Conservation (phyloP, 129 eudicot species). For the Logfia minima region DNA sequence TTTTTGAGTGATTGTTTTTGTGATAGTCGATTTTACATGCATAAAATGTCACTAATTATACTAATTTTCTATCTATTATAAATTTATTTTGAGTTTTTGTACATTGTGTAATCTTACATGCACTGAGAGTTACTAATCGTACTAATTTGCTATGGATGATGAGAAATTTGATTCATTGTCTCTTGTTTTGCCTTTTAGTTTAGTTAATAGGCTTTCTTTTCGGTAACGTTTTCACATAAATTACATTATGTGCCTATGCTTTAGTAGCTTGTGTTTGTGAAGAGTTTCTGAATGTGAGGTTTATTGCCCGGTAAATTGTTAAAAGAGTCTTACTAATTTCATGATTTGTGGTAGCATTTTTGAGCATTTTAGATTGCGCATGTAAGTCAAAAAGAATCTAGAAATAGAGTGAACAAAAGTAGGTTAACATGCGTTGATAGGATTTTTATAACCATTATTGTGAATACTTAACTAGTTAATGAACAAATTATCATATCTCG, state of each 20-base stretch:
- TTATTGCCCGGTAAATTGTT: not conserved
- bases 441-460: too few species aligned
- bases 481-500: not conserved
- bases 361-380: not conserved
- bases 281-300: not conserved
- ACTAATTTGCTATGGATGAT: constrained; percentile 7
- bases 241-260: not conserved
- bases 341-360: not conserved
- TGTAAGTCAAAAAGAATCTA: not conserved
- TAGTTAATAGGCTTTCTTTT: not conserved
- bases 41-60: not conserved
- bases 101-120: not conserved
- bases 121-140: not conserved
- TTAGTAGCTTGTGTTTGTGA: not conserved
- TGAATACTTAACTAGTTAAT: not conserved
- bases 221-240: not conserved
- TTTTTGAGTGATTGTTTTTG: not conserved
- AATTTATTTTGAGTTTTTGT: not conserved
- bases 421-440: not conserved
- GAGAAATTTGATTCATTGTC: not conserved
- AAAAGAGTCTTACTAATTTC: not conserved
- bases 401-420: not conserved
- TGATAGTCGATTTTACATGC: not conserved
- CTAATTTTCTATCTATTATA: too few species aligned
- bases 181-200: not conserved